These are phyloP conservation scores for Diaporthe velutina DNA, from an alignment of 2,329 filamentous ascomycete genomes.

Conservation along the genomic window DNA sequence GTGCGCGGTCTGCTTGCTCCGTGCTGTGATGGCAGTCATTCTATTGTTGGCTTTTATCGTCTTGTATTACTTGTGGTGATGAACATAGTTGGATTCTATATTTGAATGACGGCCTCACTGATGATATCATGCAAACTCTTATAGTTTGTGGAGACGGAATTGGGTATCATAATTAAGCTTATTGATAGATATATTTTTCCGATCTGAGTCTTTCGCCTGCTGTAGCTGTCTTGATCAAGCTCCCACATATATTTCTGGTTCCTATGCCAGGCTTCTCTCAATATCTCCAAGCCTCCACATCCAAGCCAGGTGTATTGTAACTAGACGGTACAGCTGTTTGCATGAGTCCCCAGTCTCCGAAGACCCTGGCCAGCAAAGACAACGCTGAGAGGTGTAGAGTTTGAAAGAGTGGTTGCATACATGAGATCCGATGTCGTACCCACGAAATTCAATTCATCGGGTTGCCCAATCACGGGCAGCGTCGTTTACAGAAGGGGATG, in stretches of 20 bases:
- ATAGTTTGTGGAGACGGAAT: not conserved
- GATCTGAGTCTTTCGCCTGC: not conserved
- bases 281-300: too few species aligned
- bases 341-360: not conserved
- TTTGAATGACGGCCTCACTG: not conserved
- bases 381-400: not conserved
- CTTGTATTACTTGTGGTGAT: not conserved
- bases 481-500: not conserved
- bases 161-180: not conserved
- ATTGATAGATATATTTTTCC: not conserved
- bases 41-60: not conserved
- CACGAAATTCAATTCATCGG: not conserved
- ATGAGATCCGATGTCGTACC: constrained; percentile 2
- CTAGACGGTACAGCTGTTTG: too few species aligned
- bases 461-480: not conserved
- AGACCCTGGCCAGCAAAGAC: not conserved
- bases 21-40: too few species aligned
- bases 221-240: not conserved
- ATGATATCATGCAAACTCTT: not conserved
- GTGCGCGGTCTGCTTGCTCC: too few species aligned
- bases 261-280: too few species aligned
- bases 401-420: not conserved
- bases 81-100: not conserved
- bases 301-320: too few species aligned
- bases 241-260: not conserved